Evolutionary conservation across 495 filamentous ascomycete species (phyloP).

Genomic region (Aspergillus taichungensis): DNA sequence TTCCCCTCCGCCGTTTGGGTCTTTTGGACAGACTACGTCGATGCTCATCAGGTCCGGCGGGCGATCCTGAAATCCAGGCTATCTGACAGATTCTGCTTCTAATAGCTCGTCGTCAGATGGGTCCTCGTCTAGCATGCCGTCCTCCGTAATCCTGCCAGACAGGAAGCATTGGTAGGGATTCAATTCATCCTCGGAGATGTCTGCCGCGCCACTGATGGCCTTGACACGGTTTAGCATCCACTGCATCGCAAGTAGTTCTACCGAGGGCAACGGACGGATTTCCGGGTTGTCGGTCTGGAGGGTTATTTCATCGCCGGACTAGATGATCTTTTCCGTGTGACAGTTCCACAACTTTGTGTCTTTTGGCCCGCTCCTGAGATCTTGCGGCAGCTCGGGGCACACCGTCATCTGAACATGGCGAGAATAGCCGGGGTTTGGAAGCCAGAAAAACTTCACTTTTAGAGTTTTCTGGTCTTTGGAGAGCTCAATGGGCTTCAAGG

Average conservation of each 20-base stretch:
- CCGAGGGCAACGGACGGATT: conserved; percentile 8
- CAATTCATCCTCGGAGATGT: conserved; percentile 4
- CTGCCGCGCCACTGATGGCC: conserved; percentile 12
- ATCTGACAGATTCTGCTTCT: too few species aligned
- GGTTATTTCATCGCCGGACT: conserved; percentile 6
- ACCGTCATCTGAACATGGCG: neutral
- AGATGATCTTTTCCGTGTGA: neutral
- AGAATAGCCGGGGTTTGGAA: neutral
- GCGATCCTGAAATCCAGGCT: too few species aligned
- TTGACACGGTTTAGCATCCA: conserved; percentile 13
- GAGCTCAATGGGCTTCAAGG: neutral
- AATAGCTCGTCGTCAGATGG: too few species aligned
- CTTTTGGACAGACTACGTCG: too few species aligned
- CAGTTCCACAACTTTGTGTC: conserved; percentile 3
- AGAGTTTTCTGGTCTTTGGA: conserved; percentile 1
- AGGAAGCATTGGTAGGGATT: too few species aligned
- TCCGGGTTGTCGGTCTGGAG: conserved; percentile 13
- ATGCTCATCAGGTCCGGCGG: too few species aligned
- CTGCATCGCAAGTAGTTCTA: conserved; percentile 13
- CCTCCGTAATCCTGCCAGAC: too few species aligned
- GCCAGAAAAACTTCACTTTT: conserved; percentile 3
- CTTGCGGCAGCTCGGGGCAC: neutral
- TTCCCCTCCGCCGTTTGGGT: too few species aligned
- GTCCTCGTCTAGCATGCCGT: too few species aligned
- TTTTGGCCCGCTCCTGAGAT: neutral